Base-by-base conservation (phyloP, 2,329 filamentous ascomycete species). In the Chaetomium strumarium region DNA sequence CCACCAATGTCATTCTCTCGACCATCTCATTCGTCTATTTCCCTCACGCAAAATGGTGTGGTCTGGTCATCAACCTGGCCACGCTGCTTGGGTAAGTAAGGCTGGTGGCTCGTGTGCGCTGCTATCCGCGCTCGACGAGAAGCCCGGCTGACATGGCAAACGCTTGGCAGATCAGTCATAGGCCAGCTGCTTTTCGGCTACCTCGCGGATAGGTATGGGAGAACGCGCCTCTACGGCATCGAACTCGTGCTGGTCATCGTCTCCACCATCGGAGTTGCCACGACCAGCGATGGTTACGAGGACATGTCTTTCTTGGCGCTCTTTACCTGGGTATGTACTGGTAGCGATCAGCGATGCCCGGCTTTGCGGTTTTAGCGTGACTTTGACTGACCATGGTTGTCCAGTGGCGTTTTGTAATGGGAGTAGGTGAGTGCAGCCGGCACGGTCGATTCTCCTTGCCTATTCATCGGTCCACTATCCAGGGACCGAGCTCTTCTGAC, bases 241-340 rank as follows among this genome's bases (percentile, higher is more conserved):
- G 77, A 80, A 62, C 67, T 80, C 13, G 68, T 78, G 14, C 74
- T 80, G 11, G 77, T 80, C 43, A 77, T 80, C 46, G 72, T 79
- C 9, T 78, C 76, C 14, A 80, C 77, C n/a, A 75, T 80, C 55
- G 77, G 77, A 9, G 74, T 78, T 3, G 75, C 75, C n/a, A 78
- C 75, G 0, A 75, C 72, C 49, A 78, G 73, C 53, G 70, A 70
- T 57, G 75, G 76, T 31, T 76, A 75, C 58, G 66, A 69, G 38
- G 74, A 76, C 57, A 67, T 79, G 60, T 75, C 72, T 8, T 79
- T 78, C 52, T 62, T 78, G 1, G 75, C 69, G 12, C 65, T 78
- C 5, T 79, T 78, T 55, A 71, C 71, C 37, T 78, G 74, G 73
- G 70, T 72, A 54, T 47, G 67, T 56, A 19, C 13, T 14, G 17